A percentile compares a stretch with the other conserved stretches of the same genome.
Conservation (phyloP, 257 asterid genomes). For the Nicotiana undulata region DNA sequence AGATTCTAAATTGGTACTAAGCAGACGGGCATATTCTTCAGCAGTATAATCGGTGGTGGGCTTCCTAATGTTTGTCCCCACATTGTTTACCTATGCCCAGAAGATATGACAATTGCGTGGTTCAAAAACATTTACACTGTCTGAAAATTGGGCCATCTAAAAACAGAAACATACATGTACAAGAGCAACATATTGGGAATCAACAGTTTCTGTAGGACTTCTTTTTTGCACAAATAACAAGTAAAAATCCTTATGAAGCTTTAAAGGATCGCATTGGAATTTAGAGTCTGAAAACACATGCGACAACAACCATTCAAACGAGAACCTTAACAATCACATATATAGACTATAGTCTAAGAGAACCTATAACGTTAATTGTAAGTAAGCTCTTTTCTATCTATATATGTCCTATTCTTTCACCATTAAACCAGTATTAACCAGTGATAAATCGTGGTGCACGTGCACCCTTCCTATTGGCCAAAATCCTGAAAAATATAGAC, state of each 20-base stretch:
- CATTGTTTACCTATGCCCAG: slow-evolving; percentile 64
- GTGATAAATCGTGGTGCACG: too few species aligned
- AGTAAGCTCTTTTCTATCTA: background rate
- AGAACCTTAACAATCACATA: background rate
- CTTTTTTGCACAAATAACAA: background rate
- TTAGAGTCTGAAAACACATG: background rate
- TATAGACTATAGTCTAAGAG: background rate
- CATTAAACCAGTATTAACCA: too few species aligned
- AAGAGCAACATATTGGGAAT: background rate
- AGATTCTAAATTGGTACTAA: slow-evolving; percentile 83
- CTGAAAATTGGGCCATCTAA: background rate
- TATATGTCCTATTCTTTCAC: background rate
- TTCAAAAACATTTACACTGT: background rate
- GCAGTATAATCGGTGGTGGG: slow-evolving; percentile 71
- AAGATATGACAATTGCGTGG: background rate
- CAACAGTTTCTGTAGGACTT: background rate
- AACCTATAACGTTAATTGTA: background rate
- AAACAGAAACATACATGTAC: background rate
- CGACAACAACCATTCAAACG: background rate
- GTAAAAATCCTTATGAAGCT: background rate
- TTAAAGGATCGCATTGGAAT: background rate
- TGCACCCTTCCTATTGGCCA: too few species aligned
- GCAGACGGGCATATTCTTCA: slow-evolving; percentile 60
- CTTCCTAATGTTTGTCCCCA: slow-evolving; percentile 86
- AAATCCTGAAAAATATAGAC: too few species aligned